Base-by-base conservation (phyloP, 2,329 filamentous ascomycete species). In the Trichoderma semiorbis region DNA sequence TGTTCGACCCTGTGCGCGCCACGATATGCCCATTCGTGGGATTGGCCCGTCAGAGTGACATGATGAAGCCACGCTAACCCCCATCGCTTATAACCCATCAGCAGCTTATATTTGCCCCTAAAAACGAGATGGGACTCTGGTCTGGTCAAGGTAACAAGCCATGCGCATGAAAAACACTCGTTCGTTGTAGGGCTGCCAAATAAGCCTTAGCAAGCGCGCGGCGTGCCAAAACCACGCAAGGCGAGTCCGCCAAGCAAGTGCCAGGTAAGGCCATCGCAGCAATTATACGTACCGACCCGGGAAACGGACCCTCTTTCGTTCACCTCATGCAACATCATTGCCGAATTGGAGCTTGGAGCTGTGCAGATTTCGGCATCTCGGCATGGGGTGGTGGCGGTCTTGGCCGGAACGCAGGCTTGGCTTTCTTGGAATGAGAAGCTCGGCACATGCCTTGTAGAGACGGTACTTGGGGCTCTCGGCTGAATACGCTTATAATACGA, bases 41-140 rank as follows among this genome's bases (percentile, higher is more conserved):
- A 62, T 36, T 62, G 39, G 57, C 28, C 30, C 57, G 57, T 69
- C 66, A 69, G 66, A 53, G 66, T 69, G 66, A 69, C 66, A 69
- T 69, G 57, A 69, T 69, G 39, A n/a, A 62, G 30, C 28, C 28
- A 26, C 66, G 21, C 66, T 50, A 60, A 61, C 36, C 36, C 55
- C 55, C 53, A 32, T 69, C 36, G 66, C 55, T 47, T 50, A 61
- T 32, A 14, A 34, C 21, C 36, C 47, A 32, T 62, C 66, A 62
- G 66, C 57, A 69, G 55, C 66, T 69, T 69, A 61, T 53, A 62
- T 69, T 69, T 69, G 57, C 39, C 47, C 47, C 21, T 26, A 24
- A 50, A 50, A 32, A 43, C 18, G 10, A 32, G 24, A 58, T 24
- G 34, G 26, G 36, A 50, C n/a, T 14, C n/a, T 36, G 34, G 34